Evolutionary conservation across 1,139 yeast genomes (phyloP).

Genomic region (Scheffersomyces lignicola): DNA sequence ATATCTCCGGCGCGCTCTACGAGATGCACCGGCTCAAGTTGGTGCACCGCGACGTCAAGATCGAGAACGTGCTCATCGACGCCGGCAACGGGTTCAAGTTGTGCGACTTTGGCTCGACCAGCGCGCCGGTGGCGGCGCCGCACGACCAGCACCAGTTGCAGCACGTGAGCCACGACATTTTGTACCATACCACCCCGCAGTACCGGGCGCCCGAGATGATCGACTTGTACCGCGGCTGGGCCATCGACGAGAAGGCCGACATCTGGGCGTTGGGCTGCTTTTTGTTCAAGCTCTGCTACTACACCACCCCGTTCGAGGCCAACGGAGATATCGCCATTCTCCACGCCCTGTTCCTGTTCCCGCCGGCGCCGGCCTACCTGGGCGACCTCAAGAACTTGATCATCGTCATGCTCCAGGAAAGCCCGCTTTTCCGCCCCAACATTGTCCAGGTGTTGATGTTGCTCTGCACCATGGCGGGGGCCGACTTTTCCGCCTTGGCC

Average conservation of each 20-base stretch:
- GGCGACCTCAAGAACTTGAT: conserved; percentile 71
- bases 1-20: conserved; percentile 64
- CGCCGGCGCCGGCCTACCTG: conserved; percentile 54
- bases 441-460: conserved; percentile 63
- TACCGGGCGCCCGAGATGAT: conserved; percentile 84
- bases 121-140: conserved; percentile 64
- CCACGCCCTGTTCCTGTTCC: conserved; percentile 65
- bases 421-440: conserved; percentile 82
- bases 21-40: conserved; percentile 68
- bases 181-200: conserved; percentile 80
- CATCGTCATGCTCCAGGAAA: conserved; percentile 75
- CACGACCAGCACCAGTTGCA: conserved; percentile 61
- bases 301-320: conserved; percentile 79
- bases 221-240: conserved; percentile 62
- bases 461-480: conserved; percentile 31
- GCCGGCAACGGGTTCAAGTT: conserved; percentile 57
- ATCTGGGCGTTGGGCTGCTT: conserved; percentile 86
- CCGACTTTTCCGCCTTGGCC: conserved; percentile 26
- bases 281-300: conserved; percentile 72
- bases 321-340: conserved; percentile 73
- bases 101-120: conserved; percentile 78
- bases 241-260: conserved; percentile 76
- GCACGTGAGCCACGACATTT: conserved; percentile 61
- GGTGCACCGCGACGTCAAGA: conserved; percentile 76
- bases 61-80: conserved; percentile 72